Conservation (phyloP, 1,284 basidiomycete genomes). For the Malassezia yamatoensis region DNA sequence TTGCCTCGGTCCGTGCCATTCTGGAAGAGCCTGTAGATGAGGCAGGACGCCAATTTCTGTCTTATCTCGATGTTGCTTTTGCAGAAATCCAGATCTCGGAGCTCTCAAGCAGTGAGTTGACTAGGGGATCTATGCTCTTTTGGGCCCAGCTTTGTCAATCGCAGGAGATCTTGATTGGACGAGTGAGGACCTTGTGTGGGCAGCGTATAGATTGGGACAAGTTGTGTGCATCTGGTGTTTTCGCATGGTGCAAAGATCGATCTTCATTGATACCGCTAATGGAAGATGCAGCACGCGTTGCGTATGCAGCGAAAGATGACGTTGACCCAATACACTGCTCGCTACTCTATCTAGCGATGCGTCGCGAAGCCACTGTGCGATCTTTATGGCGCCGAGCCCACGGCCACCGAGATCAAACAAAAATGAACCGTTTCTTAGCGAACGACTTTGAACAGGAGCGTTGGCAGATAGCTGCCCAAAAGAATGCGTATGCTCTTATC, state of each 20-base stretch:
- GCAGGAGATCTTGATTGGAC: slow-evolving; percentile 6
- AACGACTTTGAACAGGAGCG: slow-evolving; percentile 78
- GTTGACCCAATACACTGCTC: slow-evolving; percentile 80
- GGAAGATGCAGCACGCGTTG: slow-evolving; percentile 81
- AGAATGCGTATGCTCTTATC: slow-evolving; percentile 89
- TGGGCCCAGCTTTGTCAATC: slow-evolving; percentile 3
- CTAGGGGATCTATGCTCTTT: neutral
- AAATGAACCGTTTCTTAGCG: slow-evolving; percentile 83
- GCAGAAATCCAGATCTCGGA: neutral
- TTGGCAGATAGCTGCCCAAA: slow-evolving; percentile 85
- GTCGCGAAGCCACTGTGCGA: slow-evolving; percentile 80
- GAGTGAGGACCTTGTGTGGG: neutral
- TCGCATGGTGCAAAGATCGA: slow-evolving; percentile 5
- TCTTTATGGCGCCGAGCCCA: slow-evolving; percentile 89
- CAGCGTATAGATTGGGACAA: neutral
- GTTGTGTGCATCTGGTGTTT: slow-evolving; percentile 5
- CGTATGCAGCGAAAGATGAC: slow-evolving; percentile 61
- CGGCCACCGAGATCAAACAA: slow-evolving; percentile 78
- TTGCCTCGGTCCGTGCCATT: neutral
- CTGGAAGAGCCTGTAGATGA: neutral
- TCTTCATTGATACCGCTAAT: slow-evolving; percentile 6
- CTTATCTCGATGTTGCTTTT: neutral
- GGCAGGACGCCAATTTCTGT: slow-evolving; percentile 3
- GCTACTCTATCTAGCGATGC: slow-evolving; percentile 85
- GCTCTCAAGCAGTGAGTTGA: neutral